Evolutionary conservation across 768 basidiomycete species (phyloP).

Genomic region (Tephrocybe sp.): DNA sequence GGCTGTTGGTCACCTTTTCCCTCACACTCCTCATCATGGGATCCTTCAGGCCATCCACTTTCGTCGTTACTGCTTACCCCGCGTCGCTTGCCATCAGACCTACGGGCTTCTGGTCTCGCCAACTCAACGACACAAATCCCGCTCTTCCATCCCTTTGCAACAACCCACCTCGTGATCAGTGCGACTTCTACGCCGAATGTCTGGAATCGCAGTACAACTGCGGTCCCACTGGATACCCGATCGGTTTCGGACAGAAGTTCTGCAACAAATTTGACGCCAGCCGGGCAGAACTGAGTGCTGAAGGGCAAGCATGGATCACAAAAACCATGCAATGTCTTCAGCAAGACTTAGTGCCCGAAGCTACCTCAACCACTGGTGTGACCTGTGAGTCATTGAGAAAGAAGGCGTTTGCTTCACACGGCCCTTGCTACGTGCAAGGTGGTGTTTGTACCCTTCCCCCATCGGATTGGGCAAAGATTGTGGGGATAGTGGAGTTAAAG

Average conservation of each 20-base stretch:
- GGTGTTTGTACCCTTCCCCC: slow-evolving; percentile 38
- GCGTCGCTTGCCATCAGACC: not conserved
- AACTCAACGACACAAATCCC: not conserved
- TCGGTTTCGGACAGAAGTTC: slow-evolving; percentile 38
- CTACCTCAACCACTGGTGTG: slow-evolving; percentile 15
- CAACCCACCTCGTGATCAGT: slow-evolving; percentile 35
- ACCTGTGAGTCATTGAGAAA: slow-evolving; percentile 32
- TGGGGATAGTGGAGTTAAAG: slow-evolving; percentile 32
- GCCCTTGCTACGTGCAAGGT: slow-evolving; percentile 36
- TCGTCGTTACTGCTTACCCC: not conserved
- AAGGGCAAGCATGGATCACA: slow-evolving; percentile 41
- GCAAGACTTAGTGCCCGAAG: slow-evolving; percentile 35
- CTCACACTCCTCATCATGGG: not conserved
- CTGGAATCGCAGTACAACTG: slow-evolving; percentile 44
- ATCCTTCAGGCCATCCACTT: not conserved
- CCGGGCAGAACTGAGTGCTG: slow-evolving; percentile 25
- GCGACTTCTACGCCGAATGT: slow-evolving; percentile 43
- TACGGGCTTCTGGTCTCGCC: not conserved
- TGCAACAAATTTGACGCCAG: slow-evolving; percentile 37
- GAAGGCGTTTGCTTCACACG: slow-evolving; percentile 40
- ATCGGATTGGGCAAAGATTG: slow-evolving; percentile 33
- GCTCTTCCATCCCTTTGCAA: slow-evolving; percentile 15
- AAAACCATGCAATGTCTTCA: slow-evolving; percentile 47
- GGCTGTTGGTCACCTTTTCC: not conserved
- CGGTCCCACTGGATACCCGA: slow-evolving; percentile 40